Evolutionary conservation across 495 filamentous ascomycete genomes (phyloP), one percentile per base, ranked within the genome.

Genomic region (Penicillium roqueforti): DNA sequence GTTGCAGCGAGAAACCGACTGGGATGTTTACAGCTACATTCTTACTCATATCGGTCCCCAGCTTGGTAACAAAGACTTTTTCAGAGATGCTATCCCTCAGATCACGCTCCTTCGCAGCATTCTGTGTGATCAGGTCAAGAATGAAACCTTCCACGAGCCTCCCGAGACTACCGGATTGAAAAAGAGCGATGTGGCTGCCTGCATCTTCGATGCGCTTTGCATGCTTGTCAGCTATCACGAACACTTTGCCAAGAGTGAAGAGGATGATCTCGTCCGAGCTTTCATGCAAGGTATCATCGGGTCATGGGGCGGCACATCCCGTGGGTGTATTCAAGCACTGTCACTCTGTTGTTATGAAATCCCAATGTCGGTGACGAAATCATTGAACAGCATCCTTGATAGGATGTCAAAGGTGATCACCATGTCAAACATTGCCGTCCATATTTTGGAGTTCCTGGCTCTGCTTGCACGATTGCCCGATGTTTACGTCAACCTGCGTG

Each of bases 401-500:
- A 92, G 86, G 63, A 95, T 97, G 87, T 85, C 92, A 6, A 90
- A 92, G 61, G 89, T 96, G 55, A 95, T 97, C 61, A 97, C 92
- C 10, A 89, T 96, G 62, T 85, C 88, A 3, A 81, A 90, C 42
- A 85, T 96, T 48, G 89, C 92, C 14, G 86, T 97, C 46, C 92
- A 97, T 63, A 93, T 97, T 43, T 76, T 99, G 46, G 95, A 97
- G 59, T 97, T 97, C 61, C 71, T 97, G 29, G 85, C 87, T 8
- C 85, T 89, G 39, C 80, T 99, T 22, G 90, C 92, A 25, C 85
- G 93, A 19, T 67, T 96, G 38, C 89, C 89, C 9, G 83, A 88
- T 47, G 78, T 97, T 3, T 96, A 91, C 67, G 80, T 84, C 60
- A 96, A 95, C 62, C 87, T 97, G 57, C 78, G 86, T 16, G 87